Base-by-base conservation (phyloP, 805 yeast genomes). In the Metschnikowia henanensis region DNA sequence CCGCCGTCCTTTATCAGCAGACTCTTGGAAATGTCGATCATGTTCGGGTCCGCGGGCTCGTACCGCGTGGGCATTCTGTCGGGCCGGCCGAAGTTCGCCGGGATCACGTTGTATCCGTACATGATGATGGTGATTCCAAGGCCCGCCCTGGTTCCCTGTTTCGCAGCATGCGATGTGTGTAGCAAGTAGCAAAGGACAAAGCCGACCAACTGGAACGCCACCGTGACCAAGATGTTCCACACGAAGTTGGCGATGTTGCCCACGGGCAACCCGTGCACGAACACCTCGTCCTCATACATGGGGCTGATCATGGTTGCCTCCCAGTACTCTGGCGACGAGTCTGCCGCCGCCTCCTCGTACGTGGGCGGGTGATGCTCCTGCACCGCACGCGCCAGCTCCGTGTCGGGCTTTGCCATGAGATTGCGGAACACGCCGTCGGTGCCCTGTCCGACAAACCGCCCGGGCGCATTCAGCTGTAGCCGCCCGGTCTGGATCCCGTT, bases 151-250 rank as follows among this genome's bases (percentile, higher is more conserved):
- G 97, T 84, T 3, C 99, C 99, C 58, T 91, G 91, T 60, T 88
- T 89, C 4, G 97, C 96, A 5, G 98, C 97, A 61, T 94, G 99
- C 2, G 97, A 87, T 0, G 98, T 92, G 65, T 94, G 98, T 42
- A 94, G 72, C 35, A 92, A 69, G 60, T 91, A 94, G 6, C 98
- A 91, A 43, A 92, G 73, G 32, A 94, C 73, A 65, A 94, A 94
- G 3, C 99, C 99, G 25, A 92, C 84, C 61, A 87, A 87, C 65
- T 92, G 97, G 72, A 94, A 94, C 31, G 95, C 84, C n/a, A 88
- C 76, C 19, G 96, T 82, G 2, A 94, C 95, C 53, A 89, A 75
- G 53, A 82, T 74, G 65, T 91, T 92, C 98, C 99, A 92, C 5
- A 87, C 65, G 56, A 91, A 84, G 58, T 87, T 88, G 29, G 95